phyloP scores from a whole-genome alignment of 1,139 yeast species.

The Starmera stellimalicola region DNA sequence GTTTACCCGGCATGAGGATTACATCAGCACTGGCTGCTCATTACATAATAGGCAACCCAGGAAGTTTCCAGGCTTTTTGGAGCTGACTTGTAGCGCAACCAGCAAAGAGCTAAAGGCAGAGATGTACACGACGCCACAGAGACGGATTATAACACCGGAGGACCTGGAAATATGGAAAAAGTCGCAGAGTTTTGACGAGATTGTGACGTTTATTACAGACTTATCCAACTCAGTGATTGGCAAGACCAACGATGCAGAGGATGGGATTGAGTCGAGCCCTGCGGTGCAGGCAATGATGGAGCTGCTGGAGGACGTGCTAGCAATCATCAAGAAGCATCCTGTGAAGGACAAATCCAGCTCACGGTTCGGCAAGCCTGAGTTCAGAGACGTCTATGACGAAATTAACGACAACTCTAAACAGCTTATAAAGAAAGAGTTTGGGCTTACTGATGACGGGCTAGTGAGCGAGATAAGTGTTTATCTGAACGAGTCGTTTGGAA shows the following conservation, averaged over 20 bases:
- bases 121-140: constrained; percentile 28
- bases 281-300: constrained; percentile 26
- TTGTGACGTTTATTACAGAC: constrained; percentile 45
- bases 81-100: not conserved
- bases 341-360: constrained; percentile 55
- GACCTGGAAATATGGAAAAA: constrained; percentile 61
- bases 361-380: constrained; percentile 87
- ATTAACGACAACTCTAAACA: constrained; percentile 26
- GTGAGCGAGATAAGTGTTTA: constrained; percentile 39
- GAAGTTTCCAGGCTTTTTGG: not conserved
- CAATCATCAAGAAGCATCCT: constrained; percentile 48
- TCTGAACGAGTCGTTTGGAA: constrained; percentile 73
- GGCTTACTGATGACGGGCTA: constrained; percentile 17
- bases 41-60: too few species aligned
- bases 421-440: constrained; percentile 18
- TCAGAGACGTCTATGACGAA: constrained; percentile 77
- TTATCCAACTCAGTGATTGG: constrained; percentile 68
- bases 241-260: constrained; percentile 38
- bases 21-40: too few species aligned
- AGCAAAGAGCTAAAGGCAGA: not conserved
- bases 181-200: constrained; percentile 38
- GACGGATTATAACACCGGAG: constrained; percentile 46
- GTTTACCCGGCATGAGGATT: not conserved
- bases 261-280: constrained; percentile 21
- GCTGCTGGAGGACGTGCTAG: constrained; percentile 37